Percentiles rank a stretch among this genome's conserved stretches.
phyloP scores from a whole-genome alignment of 139 green algal genomes.

The Limnomonas spitsbergensis region DNA sequence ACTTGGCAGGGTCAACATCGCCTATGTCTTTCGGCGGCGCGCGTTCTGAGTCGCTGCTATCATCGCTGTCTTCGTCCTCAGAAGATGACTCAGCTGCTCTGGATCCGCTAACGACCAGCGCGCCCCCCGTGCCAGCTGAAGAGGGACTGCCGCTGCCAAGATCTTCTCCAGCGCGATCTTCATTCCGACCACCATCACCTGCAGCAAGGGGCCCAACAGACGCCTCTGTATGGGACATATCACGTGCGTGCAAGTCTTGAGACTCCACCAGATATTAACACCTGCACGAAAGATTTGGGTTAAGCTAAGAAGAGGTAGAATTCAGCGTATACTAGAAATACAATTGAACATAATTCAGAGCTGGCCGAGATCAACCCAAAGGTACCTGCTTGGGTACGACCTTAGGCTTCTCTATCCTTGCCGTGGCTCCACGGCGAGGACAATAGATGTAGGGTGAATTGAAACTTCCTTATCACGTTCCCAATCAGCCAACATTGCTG shows the following conservation, averaged over 20 bases:
- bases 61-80: constrained; percentile 4
- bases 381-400: too few relatives aligned
- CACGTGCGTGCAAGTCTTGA: background rate
- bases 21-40: background rate
- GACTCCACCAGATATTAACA: constrained; percentile 1
- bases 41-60: background rate
- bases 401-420: too few relatives aligned
- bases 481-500: too few relatives aligned
- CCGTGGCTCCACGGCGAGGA: too few relatives aligned
- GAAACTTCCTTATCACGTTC: too few relatives aligned
- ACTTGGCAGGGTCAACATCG: constrained; percentile 17
- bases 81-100: background rate
- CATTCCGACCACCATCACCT: background rate
- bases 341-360: too few relatives aligned
- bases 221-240: constrained; percentile 1
- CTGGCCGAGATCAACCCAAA: too few relatives aligned
- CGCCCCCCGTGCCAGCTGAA: too few relatives aligned
- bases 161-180: background rate
- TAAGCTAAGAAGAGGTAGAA: too few relatives aligned
- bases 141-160: too few relatives aligned
- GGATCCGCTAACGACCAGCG: background rate
- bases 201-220: background rate
- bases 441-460: too few relatives aligned
- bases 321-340: too few relatives aligned
- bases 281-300: constrained; percentile 10